These are phyloP conservation scores for Polytrichum commune DNA, from an alignment of 225 moss, liverwort and hornwort genomes.

Conservation along the genomic window DNA sequence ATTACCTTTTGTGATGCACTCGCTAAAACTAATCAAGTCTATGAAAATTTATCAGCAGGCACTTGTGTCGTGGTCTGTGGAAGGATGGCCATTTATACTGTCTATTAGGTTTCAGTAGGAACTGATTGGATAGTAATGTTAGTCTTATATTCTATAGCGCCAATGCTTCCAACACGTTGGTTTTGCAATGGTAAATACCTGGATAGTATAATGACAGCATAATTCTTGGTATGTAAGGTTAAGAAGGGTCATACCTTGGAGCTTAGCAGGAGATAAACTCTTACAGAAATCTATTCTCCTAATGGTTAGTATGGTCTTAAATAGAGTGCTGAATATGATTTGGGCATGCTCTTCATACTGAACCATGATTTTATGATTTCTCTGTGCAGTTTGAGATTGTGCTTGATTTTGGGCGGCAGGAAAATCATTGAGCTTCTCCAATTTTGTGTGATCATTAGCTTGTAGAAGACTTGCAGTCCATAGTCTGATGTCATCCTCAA, in stretches of 20 bases:
- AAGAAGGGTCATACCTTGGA: neutral
- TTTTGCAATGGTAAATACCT: too few species aligned
- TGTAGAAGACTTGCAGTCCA: neutral
- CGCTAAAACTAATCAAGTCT: neutral
- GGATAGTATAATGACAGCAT: neutral
- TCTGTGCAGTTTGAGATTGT: conserved; percentile 49
- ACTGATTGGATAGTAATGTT: neutral
- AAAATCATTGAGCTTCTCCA: conserved; percentile 29
- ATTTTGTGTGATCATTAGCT: neutral
- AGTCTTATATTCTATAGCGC: too few species aligned
- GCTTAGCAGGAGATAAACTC: too few species aligned
- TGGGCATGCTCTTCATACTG: neutral
- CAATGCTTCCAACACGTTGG: too few species aligned
- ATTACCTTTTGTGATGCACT: neutral
- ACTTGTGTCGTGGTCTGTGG: neutral
- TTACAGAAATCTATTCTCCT: too few species aligned
- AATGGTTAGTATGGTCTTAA: neutral
- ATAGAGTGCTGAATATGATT: neutral
- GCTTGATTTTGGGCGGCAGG: conserved; percentile 50
- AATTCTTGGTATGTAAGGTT: neutral
- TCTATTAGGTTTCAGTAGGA: neutral
- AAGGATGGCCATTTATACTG: too few species aligned
- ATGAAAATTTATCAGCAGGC: neutral
- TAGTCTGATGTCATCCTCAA: neutral
- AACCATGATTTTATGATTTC: conserved; percentile 8